phyloP scores from a whole-genome alignment of 371 early-diverging fungal genomes.

The Mucor mucedo region DNA sequence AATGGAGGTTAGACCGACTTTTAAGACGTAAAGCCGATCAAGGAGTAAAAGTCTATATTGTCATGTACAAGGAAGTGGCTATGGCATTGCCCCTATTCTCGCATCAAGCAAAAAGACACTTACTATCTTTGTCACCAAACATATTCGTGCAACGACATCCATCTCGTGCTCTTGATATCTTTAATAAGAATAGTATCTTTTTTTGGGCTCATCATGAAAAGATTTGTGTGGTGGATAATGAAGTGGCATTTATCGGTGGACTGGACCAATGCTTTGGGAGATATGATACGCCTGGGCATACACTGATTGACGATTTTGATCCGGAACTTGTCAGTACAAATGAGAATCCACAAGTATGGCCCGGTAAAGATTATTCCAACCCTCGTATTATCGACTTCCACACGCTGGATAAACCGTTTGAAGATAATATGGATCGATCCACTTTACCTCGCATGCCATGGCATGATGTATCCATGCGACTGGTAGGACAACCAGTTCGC shows the following conservation, averaged over 20 bases:
- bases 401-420: conserved; percentile 56
- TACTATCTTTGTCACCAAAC: conserved; percentile 64
- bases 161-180: conserved; percentile 60
- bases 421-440: conserved; percentile 40
- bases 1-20: conserved; percentile 80
- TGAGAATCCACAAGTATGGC: conserved; percentile 56
- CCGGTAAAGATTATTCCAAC: conserved; percentile 89
- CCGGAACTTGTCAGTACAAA: conserved; percentile 18
- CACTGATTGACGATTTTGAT: conserved; percentile 72
- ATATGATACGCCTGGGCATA: conserved; percentile 80
- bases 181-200: conserved; percentile 62
- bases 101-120: conserved; percentile 72
- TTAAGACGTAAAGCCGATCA: conserved; percentile 83
- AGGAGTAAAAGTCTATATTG: conserved; percentile 86
- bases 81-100: conserved; percentile 80
- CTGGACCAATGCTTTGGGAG: conserved; percentile 89
- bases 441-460: conserved; percentile 87
- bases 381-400: conserved; percentile 87
- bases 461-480: conserved; percentile 85
- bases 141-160: conserved; percentile 74
- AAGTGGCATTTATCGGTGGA: conserved; percentile 87
- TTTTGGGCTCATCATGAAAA: conserved; percentile 86
- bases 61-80: conserved; percentile 88
- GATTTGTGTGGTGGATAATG: conserved; percentile 80
- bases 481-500: conserved; percentile 62